These are phyloP conservation scores for Tricholoma sp. DNA, from an alignment of 768 basidiomycete genomes.

Conservation along the genomic window DNA sequence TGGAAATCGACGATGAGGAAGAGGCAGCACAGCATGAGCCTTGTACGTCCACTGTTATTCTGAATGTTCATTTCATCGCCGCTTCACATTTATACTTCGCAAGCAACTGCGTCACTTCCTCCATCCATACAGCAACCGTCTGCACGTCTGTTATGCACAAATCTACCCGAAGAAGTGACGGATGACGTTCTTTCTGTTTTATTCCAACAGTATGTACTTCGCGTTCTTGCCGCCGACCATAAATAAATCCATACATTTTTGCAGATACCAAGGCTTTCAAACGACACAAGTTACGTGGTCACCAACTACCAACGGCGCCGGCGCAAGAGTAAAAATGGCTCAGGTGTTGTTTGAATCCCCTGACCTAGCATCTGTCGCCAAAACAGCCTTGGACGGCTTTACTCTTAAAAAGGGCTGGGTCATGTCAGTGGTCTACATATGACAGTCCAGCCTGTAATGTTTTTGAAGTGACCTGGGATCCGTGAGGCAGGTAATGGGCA, in stretches of 20 bases:
- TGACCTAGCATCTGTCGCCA: slow-evolving; percentile 71
- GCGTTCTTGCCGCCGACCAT: slow-evolving; percentile 1
- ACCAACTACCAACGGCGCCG: slow-evolving; percentile 59
- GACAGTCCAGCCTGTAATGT: slow-evolving; percentile 4
- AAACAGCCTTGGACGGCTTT: slow-evolving; percentile 81
- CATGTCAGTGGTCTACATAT: slow-evolving; percentile 75
- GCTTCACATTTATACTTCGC: slow-evolving; percentile 26
- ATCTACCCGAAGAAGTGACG: slow-evolving; percentile 87
- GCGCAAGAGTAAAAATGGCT: slow-evolving; percentile 71
- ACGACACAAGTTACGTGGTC: slow-evolving; percentile 65
- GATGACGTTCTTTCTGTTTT: slow-evolving; percentile 81
- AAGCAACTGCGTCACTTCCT: slow-evolving; percentile 39
- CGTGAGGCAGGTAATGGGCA: background rate
- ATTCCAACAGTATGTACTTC: slow-evolving; percentile 78
- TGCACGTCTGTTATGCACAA: slow-evolving; percentile 68
- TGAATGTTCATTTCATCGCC: slow-evolving; percentile 20
- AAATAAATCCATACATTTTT: slow-evolving; percentile 3
- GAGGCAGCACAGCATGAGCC: slow-evolving; percentile 41
- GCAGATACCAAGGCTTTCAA: slow-evolving; percentile 81
- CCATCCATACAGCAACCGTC: slow-evolving; percentile 50
- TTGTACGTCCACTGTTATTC: slow-evolving; percentile 39
- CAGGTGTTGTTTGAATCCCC: slow-evolving; percentile 74
- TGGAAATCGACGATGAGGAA: slow-evolving; percentile 93
- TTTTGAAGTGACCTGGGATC: background rate
- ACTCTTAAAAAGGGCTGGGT: slow-evolving; percentile 81